phyloP scores from a whole-genome alignment of 2,329 filamentous ascomycete genomes.

The Xylaria sp. region DNA sequence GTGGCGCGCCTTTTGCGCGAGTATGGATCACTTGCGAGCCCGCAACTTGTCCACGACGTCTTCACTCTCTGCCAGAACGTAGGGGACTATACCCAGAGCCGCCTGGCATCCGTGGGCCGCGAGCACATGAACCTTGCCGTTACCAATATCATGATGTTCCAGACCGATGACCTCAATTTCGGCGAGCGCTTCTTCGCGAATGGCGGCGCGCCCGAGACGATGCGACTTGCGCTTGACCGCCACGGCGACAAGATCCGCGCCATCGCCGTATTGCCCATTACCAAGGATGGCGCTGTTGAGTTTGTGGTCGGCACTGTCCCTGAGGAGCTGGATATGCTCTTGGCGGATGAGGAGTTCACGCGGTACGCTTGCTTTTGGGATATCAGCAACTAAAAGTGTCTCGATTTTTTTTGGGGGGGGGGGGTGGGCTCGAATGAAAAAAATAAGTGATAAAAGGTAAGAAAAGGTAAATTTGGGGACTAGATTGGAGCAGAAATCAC shows the following conservation, averaged over 20 bases:
- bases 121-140: conserved; percentile 43
- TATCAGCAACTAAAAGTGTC: conserved; percentile 1
- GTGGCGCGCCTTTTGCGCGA: conserved; percentile 44
- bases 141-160: conserved; percentile 49
- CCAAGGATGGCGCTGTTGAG: conserved; percentile 46
- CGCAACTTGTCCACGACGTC: conserved; percentile 45
- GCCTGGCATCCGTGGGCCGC: conserved; percentile 40
- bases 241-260: conserved; percentile 43
- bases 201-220: conserved; percentile 42
- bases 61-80: conserved; percentile 45
- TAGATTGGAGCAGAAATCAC: too few relatives aligned
- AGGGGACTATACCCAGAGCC: conserved; percentile 42
- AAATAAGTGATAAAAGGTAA: too few relatives aligned
- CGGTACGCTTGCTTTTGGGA: conserved; percentile 36
- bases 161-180: conserved; percentile 44
- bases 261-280: conserved; percentile 47
- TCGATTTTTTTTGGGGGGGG: neutral
- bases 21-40: conserved; percentile 42
- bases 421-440: too few relatives aligned
- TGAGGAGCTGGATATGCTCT: conserved; percentile 46
- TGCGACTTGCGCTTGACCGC: conserved; percentile 47
- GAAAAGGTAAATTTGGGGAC: too few relatives aligned
- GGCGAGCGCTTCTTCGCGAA: conserved; percentile 43
- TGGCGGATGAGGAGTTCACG: conserved; percentile 44
- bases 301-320: conserved; percentile 45